Percentiles rank a stretch among this genome's conserved stretches.
phyloP scores from a whole-genome alignment of 768 basidiomycete genomes.

The Leccinellum albellum region DNA sequence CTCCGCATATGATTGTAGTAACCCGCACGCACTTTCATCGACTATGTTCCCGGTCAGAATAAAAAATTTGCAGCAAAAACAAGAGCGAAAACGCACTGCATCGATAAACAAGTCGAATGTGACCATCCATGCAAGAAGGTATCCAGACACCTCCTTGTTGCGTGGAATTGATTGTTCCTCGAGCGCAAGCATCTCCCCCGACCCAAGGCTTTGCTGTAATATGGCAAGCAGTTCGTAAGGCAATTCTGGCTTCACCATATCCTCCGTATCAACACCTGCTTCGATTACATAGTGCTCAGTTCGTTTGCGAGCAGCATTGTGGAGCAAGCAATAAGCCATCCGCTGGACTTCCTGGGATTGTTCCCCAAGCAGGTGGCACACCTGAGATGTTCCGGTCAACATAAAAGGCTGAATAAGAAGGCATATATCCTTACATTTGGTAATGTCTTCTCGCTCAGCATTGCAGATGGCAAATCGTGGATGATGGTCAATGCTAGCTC shows the following conservation, averaged over 20 bases:
- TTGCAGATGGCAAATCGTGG: constrained; percentile 56
- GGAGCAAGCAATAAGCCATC: constrained; percentile 72
- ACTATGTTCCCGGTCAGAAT: constrained; percentile 44
- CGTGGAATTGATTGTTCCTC: constrained; percentile 36
- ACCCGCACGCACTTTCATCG: constrained; percentile 76
- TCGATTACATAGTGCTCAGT: constrained; percentile 88
- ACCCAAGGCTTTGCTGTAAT: constrained; percentile 46
- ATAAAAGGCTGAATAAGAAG: not conserved
- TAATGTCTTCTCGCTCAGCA: constrained; percentile 63
- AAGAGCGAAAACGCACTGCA: constrained; percentile 53
- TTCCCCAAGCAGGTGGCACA: constrained; percentile 76
- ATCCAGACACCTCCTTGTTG: constrained; percentile 50
- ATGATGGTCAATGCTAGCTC: constrained; percentile 68
- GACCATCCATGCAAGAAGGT: constrained; percentile 88
- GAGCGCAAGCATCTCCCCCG: constrained; percentile 37
- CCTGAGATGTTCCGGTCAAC: constrained; percentile 40
- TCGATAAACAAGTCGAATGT: constrained; percentile 78
- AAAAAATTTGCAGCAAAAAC: not conserved
- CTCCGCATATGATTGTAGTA: constrained; percentile 86
- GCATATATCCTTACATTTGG: constrained; percentile 44
- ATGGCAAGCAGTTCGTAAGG: constrained; percentile 67
- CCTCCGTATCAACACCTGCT: constrained; percentile 73
- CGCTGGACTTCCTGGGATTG: constrained; percentile 63
- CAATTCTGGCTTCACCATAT: constrained; percentile 47
- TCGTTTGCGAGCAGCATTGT: constrained; percentile 61